Percentiles rank a stretch among this genome's conserved stretches.
These are phyloP conservation scores for Leishmania major DNA, from an alignment of 208 protist genomes.

Conservation along the genomic window DNA sequence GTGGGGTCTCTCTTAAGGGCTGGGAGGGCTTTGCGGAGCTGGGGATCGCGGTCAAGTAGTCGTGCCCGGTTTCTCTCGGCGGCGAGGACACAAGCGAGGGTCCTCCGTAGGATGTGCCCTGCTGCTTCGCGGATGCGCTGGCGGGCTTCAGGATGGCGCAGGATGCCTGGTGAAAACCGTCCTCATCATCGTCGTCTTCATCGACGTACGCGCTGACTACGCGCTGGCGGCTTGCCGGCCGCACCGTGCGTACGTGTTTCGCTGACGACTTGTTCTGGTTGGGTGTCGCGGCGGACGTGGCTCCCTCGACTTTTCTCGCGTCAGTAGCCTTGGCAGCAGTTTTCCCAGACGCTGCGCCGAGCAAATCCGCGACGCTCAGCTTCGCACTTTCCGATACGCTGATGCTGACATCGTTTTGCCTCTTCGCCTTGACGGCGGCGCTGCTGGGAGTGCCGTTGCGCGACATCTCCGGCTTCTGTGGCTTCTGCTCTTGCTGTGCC, in stretches of 20 bases:
- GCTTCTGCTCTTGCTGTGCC: background rate
- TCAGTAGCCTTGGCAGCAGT: background rate
- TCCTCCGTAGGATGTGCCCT: background rate
- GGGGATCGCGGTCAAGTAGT: background rate
- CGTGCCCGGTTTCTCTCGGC: background rate
- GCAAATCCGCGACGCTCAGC: background rate
- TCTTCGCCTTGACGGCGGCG: background rate
- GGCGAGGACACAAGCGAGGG: background rate
- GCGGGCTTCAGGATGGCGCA: background rate
- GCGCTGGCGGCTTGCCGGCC: conserved; percentile 13
- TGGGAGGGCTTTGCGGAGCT: background rate
- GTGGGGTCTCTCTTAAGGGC: background rate
- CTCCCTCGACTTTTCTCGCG: background rate
- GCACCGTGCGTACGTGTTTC: background rate
- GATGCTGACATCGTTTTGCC: conserved; percentile 1
- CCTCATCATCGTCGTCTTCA: conserved; percentile 38
- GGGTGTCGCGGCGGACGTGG: background rate
- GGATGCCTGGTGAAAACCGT: conserved; percentile 19
- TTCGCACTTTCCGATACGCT: background rate
- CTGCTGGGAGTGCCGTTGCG: background rate
- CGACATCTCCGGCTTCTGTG: background rate
- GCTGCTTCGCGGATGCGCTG: background rate
- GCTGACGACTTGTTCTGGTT: background rate
- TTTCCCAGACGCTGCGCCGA: background rate
- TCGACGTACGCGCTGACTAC: conserved; percentile 23